phyloP scores from a whole-genome alignment of 805 yeast species.

The Wickerhamiella occidentalis region DNA sequence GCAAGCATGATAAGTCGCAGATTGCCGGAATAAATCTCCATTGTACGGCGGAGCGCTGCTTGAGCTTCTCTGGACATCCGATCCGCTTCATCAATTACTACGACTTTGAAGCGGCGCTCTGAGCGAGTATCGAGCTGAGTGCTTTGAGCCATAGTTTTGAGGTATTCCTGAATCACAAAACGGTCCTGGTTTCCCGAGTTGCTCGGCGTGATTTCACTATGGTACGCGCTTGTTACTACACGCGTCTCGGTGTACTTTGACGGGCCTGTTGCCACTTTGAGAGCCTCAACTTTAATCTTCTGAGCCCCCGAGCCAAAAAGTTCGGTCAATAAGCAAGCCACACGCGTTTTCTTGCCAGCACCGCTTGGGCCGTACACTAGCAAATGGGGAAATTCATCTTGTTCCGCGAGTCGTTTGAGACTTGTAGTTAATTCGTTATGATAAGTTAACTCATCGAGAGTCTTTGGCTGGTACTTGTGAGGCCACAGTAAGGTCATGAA shows the following conservation, averaged over 20 bases:
- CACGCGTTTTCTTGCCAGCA: slow-evolving; percentile 92
- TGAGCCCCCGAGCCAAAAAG: slow-evolving; percentile 76
- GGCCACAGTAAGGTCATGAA: slow-evolving; percentile 69
- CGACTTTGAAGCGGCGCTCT: slow-evolving; percentile 49
- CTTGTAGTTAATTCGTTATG: slow-evolving; percentile 54
- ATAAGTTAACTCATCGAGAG: slow-evolving; percentile 50
- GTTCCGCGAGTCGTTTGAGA: slow-evolving; percentile 46
- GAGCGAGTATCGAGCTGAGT: slow-evolving; percentile 79
- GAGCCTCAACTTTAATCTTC: slow-evolving; percentile 78
- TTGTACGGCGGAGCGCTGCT: slow-evolving; percentile 80
- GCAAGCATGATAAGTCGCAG: slow-evolving; percentile 75
- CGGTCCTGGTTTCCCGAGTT: slow-evolving; percentile 96
- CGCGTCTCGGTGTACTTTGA: slow-evolving; percentile 79
- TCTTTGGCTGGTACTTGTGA: slow-evolving; percentile 77
- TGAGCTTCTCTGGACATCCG: slow-evolving; percentile 93
- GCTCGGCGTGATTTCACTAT: slow-evolving; percentile 89
- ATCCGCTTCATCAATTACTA: slow-evolving; percentile 90
- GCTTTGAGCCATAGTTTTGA: slow-evolving; percentile 89
- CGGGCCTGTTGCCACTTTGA: slow-evolving; percentile 59
- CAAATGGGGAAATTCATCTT: slow-evolving; percentile 88
- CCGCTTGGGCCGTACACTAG: slow-evolving; percentile 93
- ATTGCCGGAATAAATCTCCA: slow-evolving; percentile 53
- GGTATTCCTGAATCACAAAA: slow-evolving; percentile 82
- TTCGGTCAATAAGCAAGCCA: slow-evolving; percentile 63
- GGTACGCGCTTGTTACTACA: slow-evolving; percentile 83